Evolutionary conservation across 768 basidiomycete species (phyloP), one percentile per base, ranked within the genome.

Genomic region (Lentinula aciculospora): DNA sequence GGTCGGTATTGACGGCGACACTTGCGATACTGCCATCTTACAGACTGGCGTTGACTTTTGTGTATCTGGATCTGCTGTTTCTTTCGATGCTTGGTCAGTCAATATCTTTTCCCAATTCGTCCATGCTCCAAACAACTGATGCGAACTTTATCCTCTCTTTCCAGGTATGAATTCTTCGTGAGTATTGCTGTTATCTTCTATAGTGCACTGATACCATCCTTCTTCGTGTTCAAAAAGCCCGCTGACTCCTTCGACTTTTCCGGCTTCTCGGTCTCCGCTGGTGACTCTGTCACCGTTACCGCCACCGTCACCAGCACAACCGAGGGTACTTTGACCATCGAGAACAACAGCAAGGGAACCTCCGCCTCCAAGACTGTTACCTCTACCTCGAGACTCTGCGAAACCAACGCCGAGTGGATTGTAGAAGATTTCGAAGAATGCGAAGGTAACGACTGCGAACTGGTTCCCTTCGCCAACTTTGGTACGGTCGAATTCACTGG

Each of bases 391-490:
- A 44, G 7, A 34, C 40, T 56, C 13, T 42, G 54, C 31, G 25
- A 46, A 32, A 31, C 25, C 17, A 56, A 56, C 32, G 54, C 54
- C 21, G 54, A 56, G 17, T 56, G 54, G 54, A 56, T 56, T 23
- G 54, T 56, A 5, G 57, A 48, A 25, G 58, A 58, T 39, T 58
- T 58, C 32, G 58, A 58, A 40, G 54, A 56, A 36, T 53, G 51
- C 7, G 51, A 53, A 13, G 51, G 51, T 13, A 42, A 42, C 29
- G 39, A 32, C 19, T 39, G 58, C 31, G 31, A 19, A 13, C 23
- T 66, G 12, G 73, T 74, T 19, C 69, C 70, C 23, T 69, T 74
- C 57, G 69, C 73, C 40, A 70, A 73, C 71, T 74, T 70, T 50
- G 71, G 71, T 62, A 69, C 69, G 25, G 69, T 73, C 62, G 68